Evolutionary conservation across 2,329 filamentous ascomycete genomes (phyloP).

Genomic region (Pseudopyricularia javanii): DNA sequence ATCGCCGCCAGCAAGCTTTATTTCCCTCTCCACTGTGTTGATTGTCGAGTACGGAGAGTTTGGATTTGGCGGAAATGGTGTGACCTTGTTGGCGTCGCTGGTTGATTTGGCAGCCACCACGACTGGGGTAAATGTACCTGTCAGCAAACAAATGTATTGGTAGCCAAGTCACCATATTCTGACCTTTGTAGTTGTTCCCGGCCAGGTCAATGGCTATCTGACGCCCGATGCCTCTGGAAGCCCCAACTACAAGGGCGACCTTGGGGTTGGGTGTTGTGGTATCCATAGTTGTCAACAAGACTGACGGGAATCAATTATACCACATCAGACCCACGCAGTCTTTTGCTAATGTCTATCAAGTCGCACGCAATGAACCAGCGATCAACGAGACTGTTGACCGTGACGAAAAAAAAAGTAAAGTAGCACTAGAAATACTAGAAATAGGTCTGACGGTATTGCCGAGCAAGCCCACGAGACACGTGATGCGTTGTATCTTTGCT

Average conservation of each 20-base stretch:
- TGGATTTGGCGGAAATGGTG: slow-evolving; percentile 61
- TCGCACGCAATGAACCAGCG: no score
- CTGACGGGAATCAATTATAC: no score
- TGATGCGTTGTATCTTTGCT: no score
- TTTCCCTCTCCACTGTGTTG: slow-evolving; percentile 67
- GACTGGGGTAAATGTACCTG: slow-evolving; percentile 34
- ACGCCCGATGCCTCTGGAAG: slow-evolving; percentile 5
- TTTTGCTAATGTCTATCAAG: no score
- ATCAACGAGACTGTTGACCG: no score
- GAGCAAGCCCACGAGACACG: no score
- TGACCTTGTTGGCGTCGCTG: slow-evolving; percentile 43
- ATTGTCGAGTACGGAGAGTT: slow-evolving; percentile 68
- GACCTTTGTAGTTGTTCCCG: slow-evolving; percentile 2
- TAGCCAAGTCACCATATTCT: background rate
- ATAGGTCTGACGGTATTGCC: no score
- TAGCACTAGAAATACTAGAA: no score
- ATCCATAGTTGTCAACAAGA: no score
- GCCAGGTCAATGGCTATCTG: slow-evolving; percentile 5
- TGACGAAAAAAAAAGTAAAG: no score
- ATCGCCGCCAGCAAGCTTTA: slow-evolving; percentile 48
- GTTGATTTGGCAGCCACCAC: slow-evolving; percentile 67
- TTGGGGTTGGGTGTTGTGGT: background rate
- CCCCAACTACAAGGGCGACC: slow-evolving; percentile 4
- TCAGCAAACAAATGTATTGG: slow-evolving; percentile 1
- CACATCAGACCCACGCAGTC: no score